Conservation (phyloP, 2,329 filamentous ascomycete species). For the Basipetospora sp. region DNA sequence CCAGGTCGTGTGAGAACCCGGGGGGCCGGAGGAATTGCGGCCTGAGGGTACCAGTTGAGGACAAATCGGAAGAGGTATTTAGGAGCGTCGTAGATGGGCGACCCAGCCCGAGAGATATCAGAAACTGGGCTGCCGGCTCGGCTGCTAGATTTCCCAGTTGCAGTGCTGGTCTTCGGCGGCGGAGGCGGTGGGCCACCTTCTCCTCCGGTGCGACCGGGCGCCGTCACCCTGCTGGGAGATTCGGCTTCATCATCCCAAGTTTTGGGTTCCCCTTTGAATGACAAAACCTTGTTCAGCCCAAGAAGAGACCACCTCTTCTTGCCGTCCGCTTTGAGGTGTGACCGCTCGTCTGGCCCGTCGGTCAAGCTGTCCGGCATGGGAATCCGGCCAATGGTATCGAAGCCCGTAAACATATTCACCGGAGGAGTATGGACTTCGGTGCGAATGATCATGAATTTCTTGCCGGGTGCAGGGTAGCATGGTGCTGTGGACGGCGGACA, state of each 20-base stretch:
- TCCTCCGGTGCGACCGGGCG: too few relatives aligned
- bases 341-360: slow-evolving; percentile 1
- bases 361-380: slow-evolving; percentile 11
- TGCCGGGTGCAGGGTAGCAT: slow-evolving; percentile 71
- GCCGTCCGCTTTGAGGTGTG: slow-evolving; percentile 20
- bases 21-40: slow-evolving; percentile 39
- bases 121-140: slow-evolving; percentile 1
- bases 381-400: slow-evolving; percentile 29
- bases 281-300: slow-evolving; percentile 48
- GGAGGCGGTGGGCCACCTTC: slow-evolving; percentile 22
- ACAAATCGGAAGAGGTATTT: slow-evolving; percentile 62
- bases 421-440: slow-evolving; percentile 47
- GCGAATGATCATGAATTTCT: slow-evolving; percentile 76
- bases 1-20: slow-evolving; percentile 53
- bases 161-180: slow-evolving; percentile 15
- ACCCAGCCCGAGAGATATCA: slow-evolving; percentile 31
- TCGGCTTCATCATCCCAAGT: slow-evolving; percentile 1
- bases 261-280: slow-evolving; percentile 11
- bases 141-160: background rate
- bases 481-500: slow-evolving; percentile 59
- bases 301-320: slow-evolving; percentile 52
- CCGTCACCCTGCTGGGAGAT: too few relatives aligned
- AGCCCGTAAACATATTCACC: slow-evolving; percentile 32
- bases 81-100: slow-evolving; percentile 37
- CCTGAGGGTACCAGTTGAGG: slow-evolving; percentile 46